phyloP scores from a whole-genome alignment of 768 basidiomycete genomes.

The Lyophyllum atratum region DNA sequence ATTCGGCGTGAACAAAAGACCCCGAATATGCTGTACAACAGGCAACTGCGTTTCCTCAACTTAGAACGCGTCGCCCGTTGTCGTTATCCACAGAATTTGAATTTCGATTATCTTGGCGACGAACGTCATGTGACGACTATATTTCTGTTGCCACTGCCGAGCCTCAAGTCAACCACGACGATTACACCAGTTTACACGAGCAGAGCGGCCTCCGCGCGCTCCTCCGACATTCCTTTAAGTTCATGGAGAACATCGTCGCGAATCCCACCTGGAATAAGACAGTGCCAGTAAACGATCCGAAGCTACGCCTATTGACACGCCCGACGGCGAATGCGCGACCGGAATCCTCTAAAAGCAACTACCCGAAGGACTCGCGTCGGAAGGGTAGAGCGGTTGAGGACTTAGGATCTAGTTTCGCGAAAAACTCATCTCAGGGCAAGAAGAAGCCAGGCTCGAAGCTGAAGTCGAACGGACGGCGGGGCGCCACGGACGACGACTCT shows the following conservation, averaged over 20 bases:
- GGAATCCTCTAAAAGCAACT: neutral
- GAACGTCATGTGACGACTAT: too few relatives aligned
- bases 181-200: neutral
- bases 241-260: constrained; percentile 15
- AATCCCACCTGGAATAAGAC: constrained; percentile 6
- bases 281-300: constrained; percentile 4
- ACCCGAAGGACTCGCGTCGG: constrained; percentile 4
- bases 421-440: neutral
- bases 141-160: neutral
- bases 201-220: neutral
- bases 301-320: constrained; percentile 13
- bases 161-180: neutral
- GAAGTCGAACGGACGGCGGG: neutral
- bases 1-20: too few relatives aligned
- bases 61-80: too few relatives aligned
- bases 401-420: constrained; percentile 19
- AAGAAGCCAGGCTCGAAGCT: neutral
- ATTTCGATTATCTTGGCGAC: too few relatives aligned
- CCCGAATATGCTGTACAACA: too few relatives aligned
- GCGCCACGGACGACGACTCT: neutral
- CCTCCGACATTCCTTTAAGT: neutral
- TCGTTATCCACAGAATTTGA: too few relatives aligned
- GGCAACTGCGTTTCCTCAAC: too few relatives aligned
- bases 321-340: neutral
- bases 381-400: constrained; percentile 15